Base-by-base conservation (phyloP, 179 eudicot genomes). In the Spinacia oleracea region DNA sequence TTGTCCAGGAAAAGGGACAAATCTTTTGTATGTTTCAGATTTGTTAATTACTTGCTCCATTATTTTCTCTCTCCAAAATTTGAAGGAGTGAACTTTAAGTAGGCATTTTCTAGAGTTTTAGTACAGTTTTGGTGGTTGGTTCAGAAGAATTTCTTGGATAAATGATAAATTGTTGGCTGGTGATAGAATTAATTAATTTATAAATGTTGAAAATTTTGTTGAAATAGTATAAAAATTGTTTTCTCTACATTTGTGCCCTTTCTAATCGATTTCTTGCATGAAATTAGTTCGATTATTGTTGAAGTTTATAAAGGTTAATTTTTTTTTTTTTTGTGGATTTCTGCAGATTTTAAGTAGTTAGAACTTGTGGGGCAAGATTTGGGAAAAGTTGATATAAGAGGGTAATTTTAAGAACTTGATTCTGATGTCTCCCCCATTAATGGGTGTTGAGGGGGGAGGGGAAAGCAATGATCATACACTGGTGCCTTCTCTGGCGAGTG, bases 381-480 rank as follows among this genome's bases (percentile, higher is more conserved):
- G 42, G 58, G 68, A 31, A n/a, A n/a, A 42, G 4, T 9, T 64
- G 31, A 23, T 72, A 72, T 46, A 45, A 66, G 78, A 68, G 56
- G 42, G 73, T 23, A n/a, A 14, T 45, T 1, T 21, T 0, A 70
- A 20, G 58, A 45, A 6, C 32, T 66, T 76, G 45, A 78, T 27
- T 79, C 74, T 87, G 82, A 93, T 93, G 98, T 83, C 94, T 82
- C 92, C 93, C 79, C 92, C 92, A 56, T 50, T 86, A 80, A 27
- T 87, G 79, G 91, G 90, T 81, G 77, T 90, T 79, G 98, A 93
- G 84, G 97, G 85, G 85, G 90, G 88, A 77, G 88, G 88, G 78
- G 91, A 79, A 78, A 85, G 65, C 75, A 87, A 81, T 85, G 87
- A 78, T 62, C 62, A 77, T 70, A 38, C 89, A 77, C 35, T 82